phyloP scores from a whole-genome alignment of 2,329 filamentous ascomycete genomes.

The Fusarium liriodendri region DNA sequence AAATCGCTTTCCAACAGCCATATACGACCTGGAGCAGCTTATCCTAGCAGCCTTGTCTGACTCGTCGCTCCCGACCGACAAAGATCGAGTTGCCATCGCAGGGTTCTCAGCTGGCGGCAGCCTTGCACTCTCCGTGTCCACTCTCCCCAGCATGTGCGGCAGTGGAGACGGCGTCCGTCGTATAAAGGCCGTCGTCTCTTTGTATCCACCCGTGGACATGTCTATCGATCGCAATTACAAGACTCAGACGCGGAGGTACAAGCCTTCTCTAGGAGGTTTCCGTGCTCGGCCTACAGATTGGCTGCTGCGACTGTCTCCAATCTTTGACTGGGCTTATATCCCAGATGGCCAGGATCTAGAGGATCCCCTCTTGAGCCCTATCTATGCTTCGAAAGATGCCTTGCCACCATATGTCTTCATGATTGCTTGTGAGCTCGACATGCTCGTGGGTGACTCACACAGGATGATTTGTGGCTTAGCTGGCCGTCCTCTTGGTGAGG shows the following conservation, averaged over 20 bases:
- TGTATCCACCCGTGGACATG: slow-evolving; percentile 18
- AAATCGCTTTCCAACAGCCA: slow-evolving; percentile 3
- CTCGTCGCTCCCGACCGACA: slow-evolving; percentile 1
- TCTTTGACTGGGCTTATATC: slow-evolving; percentile 24
- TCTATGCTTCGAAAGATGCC: slow-evolving; percentile 1
- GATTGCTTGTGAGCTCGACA: slow-evolving; percentile 19
- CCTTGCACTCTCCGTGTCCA: slow-evolving; percentile 10
- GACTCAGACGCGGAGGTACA: slow-evolving; percentile 11
- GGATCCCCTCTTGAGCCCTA: slow-evolving; percentile 18
- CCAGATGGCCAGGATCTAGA: slow-evolving; percentile 1
- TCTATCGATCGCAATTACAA: slow-evolving; percentile 13
- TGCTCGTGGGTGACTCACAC: slow-evolving; percentile 13
- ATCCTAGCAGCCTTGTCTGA: slow-evolving; percentile 11
- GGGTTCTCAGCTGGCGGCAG: slow-evolving; percentile 22
- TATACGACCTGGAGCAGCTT: slow-evolving; percentile 24
- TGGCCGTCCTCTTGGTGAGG: not conserved
- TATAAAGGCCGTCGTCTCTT: not conserved
- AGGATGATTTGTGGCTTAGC: slow-evolving; percentile 17
- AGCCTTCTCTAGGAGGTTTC: slow-evolving; percentile 12
- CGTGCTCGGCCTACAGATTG: slow-evolving; percentile 6
- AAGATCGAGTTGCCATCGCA: slow-evolving; percentile 11
- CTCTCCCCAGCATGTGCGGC: slow-evolving; percentile 20
- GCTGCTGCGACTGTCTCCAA: not conserved
- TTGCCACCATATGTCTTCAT: slow-evolving; percentile 13
- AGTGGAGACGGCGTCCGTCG: slow-evolving; percentile 19